Percentiles rank a stretch among this genome's conserved stretches.
phyloP scores from a whole-genome alignment of 352 stramenopile genomes.

The Phytopythium cucurbitacearum region DNA sequence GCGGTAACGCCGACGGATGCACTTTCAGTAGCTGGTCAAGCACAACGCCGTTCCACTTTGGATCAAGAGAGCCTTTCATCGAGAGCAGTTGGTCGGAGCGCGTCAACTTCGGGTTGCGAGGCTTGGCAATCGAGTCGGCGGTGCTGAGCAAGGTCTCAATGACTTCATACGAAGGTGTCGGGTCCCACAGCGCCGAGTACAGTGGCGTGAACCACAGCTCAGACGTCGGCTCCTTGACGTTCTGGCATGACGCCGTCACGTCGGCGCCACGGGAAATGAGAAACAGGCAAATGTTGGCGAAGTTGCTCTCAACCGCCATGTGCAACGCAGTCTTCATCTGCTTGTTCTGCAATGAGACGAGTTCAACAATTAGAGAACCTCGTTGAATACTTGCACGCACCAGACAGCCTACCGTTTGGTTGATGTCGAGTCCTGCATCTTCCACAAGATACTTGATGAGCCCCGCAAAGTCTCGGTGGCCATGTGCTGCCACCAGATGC shows the following conservation, averaged over 20 bases:
- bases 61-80: conserved; percentile 14
- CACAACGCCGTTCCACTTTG: conserved; percentile 39
- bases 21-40: conserved; percentile 38
- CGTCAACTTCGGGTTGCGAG: conserved; percentile 28
- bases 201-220: conserved; percentile 40
- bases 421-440: conserved; percentile 29
- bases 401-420: conserved; percentile 25
- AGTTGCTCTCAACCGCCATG: conserved; percentile 33
- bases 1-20: conserved; percentile 25
- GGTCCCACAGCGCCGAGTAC: conserved; percentile 36
- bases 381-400: neutral
- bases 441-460: conserved; percentile 36
- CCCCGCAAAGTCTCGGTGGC: conserved; percentile 21
- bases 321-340: conserved; percentile 45
- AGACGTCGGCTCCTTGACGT: conserved; percentile 23
- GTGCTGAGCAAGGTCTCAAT: conserved; percentile 45
- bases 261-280: conserved; percentile 37
- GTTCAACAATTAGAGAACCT: neutral
- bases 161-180: conserved; percentile 31
- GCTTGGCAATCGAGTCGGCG: conserved; percentile 35
- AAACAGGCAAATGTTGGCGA: conserved; percentile 30
- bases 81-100: conserved; percentile 21
- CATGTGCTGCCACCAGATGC: conserved; percentile 35
- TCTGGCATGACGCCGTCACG: conserved; percentile 35
- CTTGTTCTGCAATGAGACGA: conserved; percentile 28